Base-by-base conservation (phyloP, 163 green algal genomes). In the Scenedesmus sp. region DNA sequence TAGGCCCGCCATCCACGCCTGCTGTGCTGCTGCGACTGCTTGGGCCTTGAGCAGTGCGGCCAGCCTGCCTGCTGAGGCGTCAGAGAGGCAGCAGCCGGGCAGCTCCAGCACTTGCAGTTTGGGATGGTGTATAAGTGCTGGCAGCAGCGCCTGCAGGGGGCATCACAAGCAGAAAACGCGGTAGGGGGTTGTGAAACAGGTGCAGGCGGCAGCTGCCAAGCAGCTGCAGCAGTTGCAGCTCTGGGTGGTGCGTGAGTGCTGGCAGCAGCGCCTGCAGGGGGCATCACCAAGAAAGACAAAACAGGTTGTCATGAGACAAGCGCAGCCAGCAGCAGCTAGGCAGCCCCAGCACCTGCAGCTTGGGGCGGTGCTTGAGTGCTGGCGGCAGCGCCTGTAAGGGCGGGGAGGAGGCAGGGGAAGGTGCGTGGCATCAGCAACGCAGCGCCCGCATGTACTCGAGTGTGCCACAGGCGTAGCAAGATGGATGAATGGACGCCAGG, bases 61-160 rank as follows among this genome's bases (percentile, higher is more conserved):
- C 76, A 91, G 70, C 23, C 66, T 46, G 9, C 0, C 10, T 12
- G 73, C 73, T 62, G 87, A 91, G 5, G 52, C 7, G 20, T 91
- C 87, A 34, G 55, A 34, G 2, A 86, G 73, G 66, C 87, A 86
- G 87, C 87, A 91, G 87, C 87, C 87, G 1, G 87, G 18, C 54
- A 91, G 46, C 87, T 91, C 73, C 6, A 91, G 26, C 26, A 91
- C 54, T 46, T 82, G 84, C 8, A 89, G 62, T 59, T 56, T 76
- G 23, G 84, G 84, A 62, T 89, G 84, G 23, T 62, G 20, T 15
- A 7, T 12, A 1, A 89, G 26, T 20, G 84, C 26, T 4, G 84
- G 60, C 12, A 66, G 46, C 1, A 86, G 56, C 12, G 26, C 81
- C 81, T 86, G 26, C 34, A 46, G 34, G 34, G 34, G 26, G 73